phyloP scores from a whole-genome alignment of 1,139 yeast species.

The Yamadazyma triangularis region DNA sequence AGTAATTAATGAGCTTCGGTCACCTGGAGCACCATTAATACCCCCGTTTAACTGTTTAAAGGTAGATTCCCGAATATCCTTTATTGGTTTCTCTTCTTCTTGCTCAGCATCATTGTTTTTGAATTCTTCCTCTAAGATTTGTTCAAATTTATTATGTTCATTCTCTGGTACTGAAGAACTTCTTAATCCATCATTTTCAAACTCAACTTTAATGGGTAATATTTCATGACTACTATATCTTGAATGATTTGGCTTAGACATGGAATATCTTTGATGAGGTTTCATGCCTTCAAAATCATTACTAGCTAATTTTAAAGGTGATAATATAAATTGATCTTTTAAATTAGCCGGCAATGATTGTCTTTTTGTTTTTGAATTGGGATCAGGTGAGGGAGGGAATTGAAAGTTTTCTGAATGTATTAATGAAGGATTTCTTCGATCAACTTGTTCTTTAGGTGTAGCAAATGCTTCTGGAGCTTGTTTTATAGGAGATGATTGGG shows the following conservation, averaged over 20 bases:
- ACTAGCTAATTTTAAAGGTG: slow-evolving; percentile 37
- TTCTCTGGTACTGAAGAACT: slow-evolving; percentile 29
- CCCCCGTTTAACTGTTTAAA: slow-evolving; percentile 10
- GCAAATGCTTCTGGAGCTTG: slow-evolving; percentile 1
- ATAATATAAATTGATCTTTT: slow-evolving; percentile 37
- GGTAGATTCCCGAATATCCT: slow-evolving; percentile 4
- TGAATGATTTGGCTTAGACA: slow-evolving; percentile 31
- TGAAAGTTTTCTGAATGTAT: slow-evolving; percentile 13
- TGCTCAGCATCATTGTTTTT: background rate
- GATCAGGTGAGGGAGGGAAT: slow-evolving; percentile 37
- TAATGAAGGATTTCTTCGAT: slow-evolving; percentile 12
- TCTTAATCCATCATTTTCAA: slow-evolving; percentile 24
- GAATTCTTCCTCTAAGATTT: background rate
- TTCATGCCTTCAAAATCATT: slow-evolving; percentile 11
- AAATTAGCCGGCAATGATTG: slow-evolving; percentile 34
- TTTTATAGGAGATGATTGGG: slow-evolving; percentile 14
- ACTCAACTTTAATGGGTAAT: slow-evolving; percentile 43
- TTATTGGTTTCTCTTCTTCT: background rate
- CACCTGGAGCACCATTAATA: background rate
- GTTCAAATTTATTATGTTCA: slow-evolving; percentile 6
- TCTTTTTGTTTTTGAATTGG: slow-evolving; percentile 20
- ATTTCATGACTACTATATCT: slow-evolving; percentile 44
- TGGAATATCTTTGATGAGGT: slow-evolving; percentile 20
- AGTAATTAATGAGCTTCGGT: slow-evolving; percentile 5
- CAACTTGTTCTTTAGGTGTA: slow-evolving; percentile 7